A percentile compares a stretch with the other conserved stretches of the same genome.
Evolutionary conservation across 805 yeast genomes (phyloP).

Genomic region (Suhomyces pyralidae): DNA sequence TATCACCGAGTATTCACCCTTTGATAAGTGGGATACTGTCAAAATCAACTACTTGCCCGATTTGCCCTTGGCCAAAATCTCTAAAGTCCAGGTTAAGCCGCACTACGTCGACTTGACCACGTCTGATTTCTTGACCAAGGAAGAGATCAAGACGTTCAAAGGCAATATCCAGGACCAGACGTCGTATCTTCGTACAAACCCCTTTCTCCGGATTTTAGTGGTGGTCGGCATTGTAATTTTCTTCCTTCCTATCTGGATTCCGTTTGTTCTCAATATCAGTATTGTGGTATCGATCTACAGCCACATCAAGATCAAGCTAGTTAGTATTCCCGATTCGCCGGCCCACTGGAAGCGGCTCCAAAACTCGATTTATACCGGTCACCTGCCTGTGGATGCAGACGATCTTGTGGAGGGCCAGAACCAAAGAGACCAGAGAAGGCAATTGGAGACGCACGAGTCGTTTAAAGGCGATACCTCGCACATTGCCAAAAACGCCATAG

Average conservation of each 20-base stretch:
- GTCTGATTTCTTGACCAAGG: constrained; percentile 17
- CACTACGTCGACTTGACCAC: constrained; percentile 50
- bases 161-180: constrained; percentile 38
- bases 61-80: constrained; percentile 41
- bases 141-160: constrained; percentile 11
- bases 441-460: constrained; percentile 29
- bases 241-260: constrained; percentile 50
- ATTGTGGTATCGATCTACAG: constrained; percentile 39
- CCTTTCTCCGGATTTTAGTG: constrained; percentile 20
- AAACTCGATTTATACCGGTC: constrained; percentile 28
- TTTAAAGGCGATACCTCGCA: constrained; percentile 42
- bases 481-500: constrained; percentile 35
- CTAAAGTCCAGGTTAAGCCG: constrained; percentile 39
- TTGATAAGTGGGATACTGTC: constrained; percentile 51
- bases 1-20: constrained; percentile 72
- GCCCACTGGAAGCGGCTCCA: constrained; percentile 35
- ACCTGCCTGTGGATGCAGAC: constrained; percentile 23
- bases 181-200: constrained; percentile 30
- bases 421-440: constrained; percentile 25
- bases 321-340: constrained; percentile 20
- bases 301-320: constrained; percentile 32
- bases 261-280: constrained; percentile 38
- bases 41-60: constrained; percentile 48
- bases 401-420: constrained; percentile 32
- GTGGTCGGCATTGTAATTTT: constrained; percentile 24